Evolutionary conservation across 371 early-diverging fungal species (phyloP).

Genomic region (Circinella minor): DNA sequence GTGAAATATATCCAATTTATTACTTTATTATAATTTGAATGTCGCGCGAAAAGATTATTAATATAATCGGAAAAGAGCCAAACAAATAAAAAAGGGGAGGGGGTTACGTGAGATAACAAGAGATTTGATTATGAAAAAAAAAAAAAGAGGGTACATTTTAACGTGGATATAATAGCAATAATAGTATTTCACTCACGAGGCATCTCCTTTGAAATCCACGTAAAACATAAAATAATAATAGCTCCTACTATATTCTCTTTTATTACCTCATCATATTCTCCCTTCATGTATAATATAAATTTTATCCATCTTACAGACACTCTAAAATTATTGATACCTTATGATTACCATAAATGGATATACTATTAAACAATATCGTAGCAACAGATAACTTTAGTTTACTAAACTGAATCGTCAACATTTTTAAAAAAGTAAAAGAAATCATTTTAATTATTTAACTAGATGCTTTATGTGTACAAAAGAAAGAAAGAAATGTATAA

Average conservation of each 20-base stretch:
- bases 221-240: neutral
- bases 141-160: neutral
- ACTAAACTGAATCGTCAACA: too few species aligned
- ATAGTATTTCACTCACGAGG: neutral
- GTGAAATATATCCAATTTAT: too few species aligned
- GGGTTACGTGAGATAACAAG: neutral
- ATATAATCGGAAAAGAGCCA: too few species aligned
- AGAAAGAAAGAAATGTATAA: too few species aligned
- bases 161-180: neutral
- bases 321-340: neutral
- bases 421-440: too few species aligned
- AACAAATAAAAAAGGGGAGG: neutral
- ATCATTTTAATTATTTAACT: too few species aligned
- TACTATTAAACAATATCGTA: neutral
- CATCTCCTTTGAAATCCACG: neutral
- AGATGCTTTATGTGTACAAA: too few species aligned
- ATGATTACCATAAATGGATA: neutral
- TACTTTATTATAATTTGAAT: too few species aligned
- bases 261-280: neutral
- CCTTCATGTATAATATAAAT: neutral
- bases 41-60: too few species aligned
- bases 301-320: slow-evolving; percentile 2
- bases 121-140: neutral
- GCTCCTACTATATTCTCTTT: neutral
- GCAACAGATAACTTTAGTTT: neutral